A percentile compares a stretch with the other conserved stretches of the same genome.
Evolutionary conservation across 164 flowering plant genomes (phyloP).

Genomic region (Magnolia kwangsiensis): DNA sequence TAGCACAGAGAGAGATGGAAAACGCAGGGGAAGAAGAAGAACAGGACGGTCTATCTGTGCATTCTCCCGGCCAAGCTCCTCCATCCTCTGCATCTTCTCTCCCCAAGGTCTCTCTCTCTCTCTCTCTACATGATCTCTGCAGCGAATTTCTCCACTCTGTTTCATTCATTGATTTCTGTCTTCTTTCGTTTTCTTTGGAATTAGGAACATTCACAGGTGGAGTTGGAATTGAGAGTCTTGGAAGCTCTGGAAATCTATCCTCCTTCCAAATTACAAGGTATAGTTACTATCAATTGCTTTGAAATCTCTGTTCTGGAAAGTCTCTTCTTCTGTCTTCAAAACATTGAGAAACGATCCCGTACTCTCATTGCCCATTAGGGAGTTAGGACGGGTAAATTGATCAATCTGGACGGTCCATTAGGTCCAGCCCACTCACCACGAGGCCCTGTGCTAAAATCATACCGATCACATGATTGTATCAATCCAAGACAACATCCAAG

Average conservation of each 20-base stretch:
- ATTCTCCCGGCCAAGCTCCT: slow-evolving; percentile 78
- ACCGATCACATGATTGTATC: too few relatives aligned
- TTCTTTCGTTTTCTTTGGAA: not conserved
- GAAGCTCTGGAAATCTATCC: slow-evolving; percentile 96
- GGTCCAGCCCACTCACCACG: too few relatives aligned
- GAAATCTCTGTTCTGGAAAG: not conserved
- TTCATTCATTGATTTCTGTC: not conserved
- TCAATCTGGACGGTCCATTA: too few relatives aligned
- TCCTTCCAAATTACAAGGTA: slow-evolving; percentile 72
- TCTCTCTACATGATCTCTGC: not conserved
- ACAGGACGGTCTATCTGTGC: slow-evolving; percentile 80
- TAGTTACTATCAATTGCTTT: not conserved
- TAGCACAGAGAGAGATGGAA: slow-evolving; percentile 6
- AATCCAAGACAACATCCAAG: too few relatives aligned
- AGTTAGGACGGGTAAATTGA: too few relatives aligned
- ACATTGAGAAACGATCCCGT: too few relatives aligned
- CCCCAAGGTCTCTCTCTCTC: slow-evolving; percentile 44
- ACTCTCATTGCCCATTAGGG: too few relatives aligned
- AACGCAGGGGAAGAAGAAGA: slow-evolving; percentile 51
- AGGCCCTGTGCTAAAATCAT: too few relatives aligned
- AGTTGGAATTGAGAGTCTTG: slow-evolving; percentile 77
- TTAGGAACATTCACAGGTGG: slow-evolving; percentile 86
- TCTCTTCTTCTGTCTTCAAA: too few relatives aligned
- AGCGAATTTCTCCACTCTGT: not conserved
- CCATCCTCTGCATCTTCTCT: slow-evolving; percentile 81